A percentile compares a stretch with the other conserved stretches of the same genome.
These are phyloP conservation scores for Candida coquimbonensis DNA, from an alignment of 805 yeast species.

Conservation along the genomic window DNA sequence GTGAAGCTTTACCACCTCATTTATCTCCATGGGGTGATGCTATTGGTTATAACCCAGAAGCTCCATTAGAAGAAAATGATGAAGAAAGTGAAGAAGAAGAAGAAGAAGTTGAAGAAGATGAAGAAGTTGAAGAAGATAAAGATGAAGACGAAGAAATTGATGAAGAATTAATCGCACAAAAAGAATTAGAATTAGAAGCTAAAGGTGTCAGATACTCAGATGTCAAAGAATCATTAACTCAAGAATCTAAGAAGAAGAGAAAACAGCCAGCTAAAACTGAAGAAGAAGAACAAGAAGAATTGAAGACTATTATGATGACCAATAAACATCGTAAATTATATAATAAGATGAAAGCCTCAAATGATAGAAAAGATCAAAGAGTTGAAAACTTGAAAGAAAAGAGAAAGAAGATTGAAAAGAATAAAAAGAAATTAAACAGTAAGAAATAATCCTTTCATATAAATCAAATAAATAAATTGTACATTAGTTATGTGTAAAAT, in stretches of 20 bases:
- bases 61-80: slow-evolving; percentile 32
- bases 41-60: slow-evolving; percentile 81
- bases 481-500: neutral
- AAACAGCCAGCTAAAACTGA: slow-evolving; percentile 34
- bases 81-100: slow-evolving; percentile 44
- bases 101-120: slow-evolving; percentile 38
- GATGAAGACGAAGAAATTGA: slow-evolving; percentile 49
- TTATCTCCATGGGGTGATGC: slow-evolving; percentile 99
- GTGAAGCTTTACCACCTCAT: slow-evolving; percentile 94
- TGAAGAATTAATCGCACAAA: slow-evolving; percentile 55
- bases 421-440: slow-evolving; percentile 18
- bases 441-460: slow-evolving; percentile 1
- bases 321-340: slow-evolving; percentile 92
- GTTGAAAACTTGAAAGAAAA: slow-evolving; percentile 61
- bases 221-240: slow-evolving; percentile 30
- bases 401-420: slow-evolving; percentile 63
- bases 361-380: slow-evolving; percentile 74
- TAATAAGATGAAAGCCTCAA: slow-evolving; percentile 90
- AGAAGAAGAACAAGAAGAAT: slow-evolving; percentile 74
- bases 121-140: slow-evolving; percentile 36
- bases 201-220: slow-evolving; percentile 78
- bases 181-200: slow-evolving; percentile 86
- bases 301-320: slow-evolving; percentile 95
- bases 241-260: slow-evolving; percentile 27
- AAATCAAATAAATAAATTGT: neutral